phyloP scores from a whole-genome alignment of 208 protist genomes.

The Strigomonas oncopelti region DNA sequence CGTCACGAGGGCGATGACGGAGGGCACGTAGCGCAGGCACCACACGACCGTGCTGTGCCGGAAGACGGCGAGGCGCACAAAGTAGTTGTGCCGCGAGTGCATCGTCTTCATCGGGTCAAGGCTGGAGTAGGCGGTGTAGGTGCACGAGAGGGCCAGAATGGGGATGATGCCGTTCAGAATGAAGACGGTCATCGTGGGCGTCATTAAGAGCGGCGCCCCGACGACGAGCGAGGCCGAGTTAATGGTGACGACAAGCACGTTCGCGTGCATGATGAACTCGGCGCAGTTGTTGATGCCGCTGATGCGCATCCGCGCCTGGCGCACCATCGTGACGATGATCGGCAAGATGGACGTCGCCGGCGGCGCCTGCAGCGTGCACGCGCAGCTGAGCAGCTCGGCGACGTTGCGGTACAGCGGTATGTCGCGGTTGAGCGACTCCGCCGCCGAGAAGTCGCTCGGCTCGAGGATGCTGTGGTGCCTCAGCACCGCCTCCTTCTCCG shows the following conservation, averaged over 20 bases:
- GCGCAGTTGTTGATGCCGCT: constrained; percentile 82
- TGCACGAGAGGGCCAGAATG: constrained; percentile 70
- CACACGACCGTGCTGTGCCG: constrained; percentile 74
- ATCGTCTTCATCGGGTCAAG: constrained; percentile 84
- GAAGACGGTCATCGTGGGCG: constrained; percentile 62
- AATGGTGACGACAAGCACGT: constrained; percentile 64
- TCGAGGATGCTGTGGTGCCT: constrained; percentile 55
- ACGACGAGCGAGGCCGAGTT: constrained; percentile 56
- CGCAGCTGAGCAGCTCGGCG: constrained; percentile 79
- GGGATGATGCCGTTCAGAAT: constrained; percentile 84
- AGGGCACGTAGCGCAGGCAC: constrained; percentile 73
- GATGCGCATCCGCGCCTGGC: constrained; percentile 73
- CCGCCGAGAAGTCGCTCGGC: constrained; percentile 63
- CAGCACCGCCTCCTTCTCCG: constrained; percentile 63
- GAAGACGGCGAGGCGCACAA: constrained; percentile 80
- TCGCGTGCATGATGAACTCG: constrained; percentile 82
- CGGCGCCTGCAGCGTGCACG: constrained; percentile 70
- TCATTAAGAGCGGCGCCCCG: constrained; percentile 65
- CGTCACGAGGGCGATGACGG: constrained; percentile 53
- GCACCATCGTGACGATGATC: constrained; percentile 78
- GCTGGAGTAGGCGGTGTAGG: constrained; percentile 79
- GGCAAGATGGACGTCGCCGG: constrained; percentile 75
- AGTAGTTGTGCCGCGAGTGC: constrained; percentile 79
- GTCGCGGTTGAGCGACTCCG: constrained; percentile 59
- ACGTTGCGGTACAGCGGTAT: constrained; percentile 80